Evolutionary conservation across 78 protist species (phyloP).

Genomic region (Paulinella micropora): DNA sequence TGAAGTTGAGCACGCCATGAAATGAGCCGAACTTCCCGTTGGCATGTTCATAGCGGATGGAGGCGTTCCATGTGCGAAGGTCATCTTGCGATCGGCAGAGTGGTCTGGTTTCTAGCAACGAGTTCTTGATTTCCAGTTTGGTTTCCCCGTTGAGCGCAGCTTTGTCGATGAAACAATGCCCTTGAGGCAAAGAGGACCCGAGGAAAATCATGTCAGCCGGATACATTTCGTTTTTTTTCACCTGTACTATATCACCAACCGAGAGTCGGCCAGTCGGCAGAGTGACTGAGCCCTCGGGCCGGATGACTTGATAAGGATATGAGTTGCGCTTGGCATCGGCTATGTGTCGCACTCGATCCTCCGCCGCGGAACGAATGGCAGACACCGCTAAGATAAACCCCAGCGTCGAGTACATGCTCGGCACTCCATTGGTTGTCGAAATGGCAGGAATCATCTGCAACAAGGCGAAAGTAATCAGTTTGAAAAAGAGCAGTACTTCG

Average conservation of each 20-base stretch:
- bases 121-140: slow-evolving; percentile 8
- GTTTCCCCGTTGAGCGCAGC: slow-evolving; percentile 37
- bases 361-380: background rate
- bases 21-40: too few species aligned
- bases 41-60: too few species aligned
- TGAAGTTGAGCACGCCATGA: too few species aligned
- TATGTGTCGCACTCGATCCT: background rate
- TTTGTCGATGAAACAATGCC: slow-evolving; percentile 9
- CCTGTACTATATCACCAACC: background rate
- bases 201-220: background rate
- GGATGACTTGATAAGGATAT: too few species aligned
- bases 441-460: background rate
- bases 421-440: background rate
- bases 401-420: background rate
- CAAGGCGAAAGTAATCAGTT: too few species aligned
- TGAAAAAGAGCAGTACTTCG: too few species aligned
- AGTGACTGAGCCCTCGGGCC: too few species aligned
- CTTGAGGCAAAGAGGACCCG: background rate
- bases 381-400: background rate
- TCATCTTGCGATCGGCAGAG: background rate
- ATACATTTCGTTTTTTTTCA: background rate
- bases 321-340: background rate
- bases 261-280: background rate
- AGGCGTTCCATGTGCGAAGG: too few species aligned
- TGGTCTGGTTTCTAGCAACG: background rate